Percentiles rank a stretch among this genome's conserved stretches.
Evolutionary conservation across 371 early-diverging fungal genomes (phyloP).

Genomic region (Mucor sp.): DNA sequence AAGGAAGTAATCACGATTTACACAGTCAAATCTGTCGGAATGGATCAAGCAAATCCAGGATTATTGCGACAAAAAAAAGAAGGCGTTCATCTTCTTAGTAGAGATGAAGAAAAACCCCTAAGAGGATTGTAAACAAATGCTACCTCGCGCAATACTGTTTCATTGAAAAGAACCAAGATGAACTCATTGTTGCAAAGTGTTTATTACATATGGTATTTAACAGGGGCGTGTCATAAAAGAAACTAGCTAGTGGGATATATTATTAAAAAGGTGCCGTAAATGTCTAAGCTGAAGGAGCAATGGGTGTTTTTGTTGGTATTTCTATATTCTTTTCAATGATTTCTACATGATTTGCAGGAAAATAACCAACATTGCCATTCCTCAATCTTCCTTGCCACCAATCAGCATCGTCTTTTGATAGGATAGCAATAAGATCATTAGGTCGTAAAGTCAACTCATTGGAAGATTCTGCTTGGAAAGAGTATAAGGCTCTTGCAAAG

Average conservation of each 20-base stretch:
- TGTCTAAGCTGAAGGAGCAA: background rate
- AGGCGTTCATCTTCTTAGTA: no score
- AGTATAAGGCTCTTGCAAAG: slow-evolving; percentile 82
- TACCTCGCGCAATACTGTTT: no score
- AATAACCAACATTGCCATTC: slow-evolving; percentile 75
- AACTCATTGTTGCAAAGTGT: no score
- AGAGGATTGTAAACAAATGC: no score
- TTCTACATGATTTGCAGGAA: slow-evolving; percentile 81
- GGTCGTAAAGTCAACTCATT: slow-evolving; percentile 76
- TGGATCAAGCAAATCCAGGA: no score
- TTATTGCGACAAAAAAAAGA: no score
- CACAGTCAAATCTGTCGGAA: no score
- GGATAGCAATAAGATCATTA: slow-evolving; percentile 83
- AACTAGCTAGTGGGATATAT: background rate
- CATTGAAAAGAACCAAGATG: no score
- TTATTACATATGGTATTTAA: no score
- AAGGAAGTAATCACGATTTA: no score
- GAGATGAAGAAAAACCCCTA: no score
- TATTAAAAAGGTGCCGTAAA: background rate
- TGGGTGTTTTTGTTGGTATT: background rate
- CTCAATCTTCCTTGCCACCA: slow-evolving; percentile 89
- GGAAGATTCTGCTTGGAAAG: slow-evolving; percentile 68
- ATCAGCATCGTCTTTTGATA: slow-evolving; percentile 62
- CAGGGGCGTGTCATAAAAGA: no score
- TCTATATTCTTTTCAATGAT: slow-evolving; percentile 8